Base-by-base conservation (phyloP, 257 asterid species). In the Sherardia arvensis region DNA sequence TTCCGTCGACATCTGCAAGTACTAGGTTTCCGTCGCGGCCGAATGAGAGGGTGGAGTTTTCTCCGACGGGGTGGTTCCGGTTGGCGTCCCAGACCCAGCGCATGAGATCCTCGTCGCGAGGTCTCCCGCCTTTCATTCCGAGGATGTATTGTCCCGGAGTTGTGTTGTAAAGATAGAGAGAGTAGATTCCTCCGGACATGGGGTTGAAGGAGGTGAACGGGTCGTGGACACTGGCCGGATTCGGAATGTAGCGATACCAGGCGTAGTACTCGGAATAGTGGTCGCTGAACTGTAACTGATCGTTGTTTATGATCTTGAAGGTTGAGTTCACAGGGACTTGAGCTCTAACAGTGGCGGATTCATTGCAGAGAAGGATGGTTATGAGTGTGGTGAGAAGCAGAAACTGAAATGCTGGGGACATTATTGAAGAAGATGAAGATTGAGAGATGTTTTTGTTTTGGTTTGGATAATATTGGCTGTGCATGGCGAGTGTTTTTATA, bases 61-160 rank as follows among this genome's bases (percentile, higher is more conserved):
- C 34, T 14, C 55, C 53, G 0, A 74, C 79, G 3, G 73, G 75
- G n/a, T 11, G 66, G 66, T 70, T 47, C 8, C 69, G 32, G 53
- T 74, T 74, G 58, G 72, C 71, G 11, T 67, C 73, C 75, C 75
- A 74, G 57, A 69, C 76, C 74, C 74, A 70, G 0, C 74, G 58
- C 74, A 70, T 63, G 17, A 40, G 49, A 6, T 22, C 59, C 1
- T 29, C 7, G 59, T 63, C 68, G 4, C 61, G 47, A 4, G 69
- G 69, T 0, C 5, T 18, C 4, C 74, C 74, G 2, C 40, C 74
- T 8, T 65, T 20, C 25, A 70, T 63, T 30, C 53, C 74, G 4
- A 70, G 18, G 0, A 54, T 18, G 64, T 36, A 64, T 1, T 55
- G 26, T 3, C 29, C 53, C 0, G 74, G 65, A 15, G 74, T 70